Evolutionary conservation across 306 rosid species (phyloP), one percentile per base, ranked within the genome.

Genomic region (Erythrophleum fordii): DNA sequence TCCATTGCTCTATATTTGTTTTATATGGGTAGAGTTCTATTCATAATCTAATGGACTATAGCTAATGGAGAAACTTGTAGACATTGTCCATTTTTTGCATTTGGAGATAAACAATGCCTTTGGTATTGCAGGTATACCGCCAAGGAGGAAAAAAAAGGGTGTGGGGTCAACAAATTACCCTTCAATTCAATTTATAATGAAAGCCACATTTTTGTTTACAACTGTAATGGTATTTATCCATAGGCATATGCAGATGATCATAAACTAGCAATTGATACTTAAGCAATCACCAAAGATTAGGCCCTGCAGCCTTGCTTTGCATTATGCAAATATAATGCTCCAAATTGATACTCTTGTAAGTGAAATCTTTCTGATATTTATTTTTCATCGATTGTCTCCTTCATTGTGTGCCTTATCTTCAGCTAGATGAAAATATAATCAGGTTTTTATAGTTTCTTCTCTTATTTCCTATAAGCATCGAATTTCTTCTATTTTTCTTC

Each of bases 341-440:
- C 97, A 91, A 87, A 91, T 93, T 18, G 97, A 93, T 87, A 93
- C 88, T 44, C 91, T 93, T 73, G 97, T 93, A 82, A 81, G 97
- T 88, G 56, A 69, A 59, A 28, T 49, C 77, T 76, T 66, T 73
- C 75, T 72, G 14, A 48, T 59, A 45, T 44, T 62, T 70, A 77
- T 82, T 56, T 55, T 76, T 83, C 71, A 70, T 60, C 29, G 56
- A 71, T 8, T 31, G 48, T 31, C 82, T 49, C 53, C 70, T 83
- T 37, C 55, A 44, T 73, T 58, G 12, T 67, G 39, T 64, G 34
- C 76, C 75, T 52, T 77, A 31, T n/a, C 22, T 60, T 25, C 39
- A 60, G 1, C 53, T 56, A 29, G 39, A 75, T 81, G 49, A 62
- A 69, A 62, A 41, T 64, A 48, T 18, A 51, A 16, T 60, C 26